Evolutionary conservation across 805 yeast species (phyloP), one percentile per base, ranked within the genome.

Genomic region (Barnettozyma sucrosica): DNA sequence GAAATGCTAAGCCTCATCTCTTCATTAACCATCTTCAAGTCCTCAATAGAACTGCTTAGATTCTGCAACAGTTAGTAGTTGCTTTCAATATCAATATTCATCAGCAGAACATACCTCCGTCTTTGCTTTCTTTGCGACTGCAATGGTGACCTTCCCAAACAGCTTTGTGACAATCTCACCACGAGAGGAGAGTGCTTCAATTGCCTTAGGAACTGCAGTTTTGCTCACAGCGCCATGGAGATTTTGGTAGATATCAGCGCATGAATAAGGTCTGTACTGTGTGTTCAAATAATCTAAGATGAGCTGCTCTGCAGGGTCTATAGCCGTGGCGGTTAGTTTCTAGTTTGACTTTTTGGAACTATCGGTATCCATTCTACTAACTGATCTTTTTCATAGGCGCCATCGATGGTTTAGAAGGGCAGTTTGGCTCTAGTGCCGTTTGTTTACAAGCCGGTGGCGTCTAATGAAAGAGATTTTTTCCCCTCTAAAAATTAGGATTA

Each of bases 241-340:
- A 44, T 76, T 77, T 41, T 67, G 66, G 3, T 71, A 55, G 9
- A 77, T 65, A 55, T 77, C 81, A 42, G 70, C 68, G 8, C 69
- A 59, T 1, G 75, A 73, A 53, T 71, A 76, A 2, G 81, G 81
- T 20, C 77, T 61, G 51, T 71, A 73, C 51, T 75, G 77, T 2
- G 62, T 60, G 21, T 58, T 65, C 44, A 77, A 52, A 47, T 77
- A 77, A 4, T 63, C 53, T 36, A 61, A 55, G 23, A 74, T 65
- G 21, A 63, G 42, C 7, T 53, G 53, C 34, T 70, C 71, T 18
- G 72, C 69, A 11, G 32, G 32, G 14, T 9, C 16, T 28, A 16
- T 28, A 11, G 16, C n/a, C 32, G 14, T 16, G 32, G 32, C 32
- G 32, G 32, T 28, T 28, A 28, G 32, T 28, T 28, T 28, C n/a